These are phyloP conservation scores for Aspergillus cejpii DNA, from an alignment of 2,329 filamentous ascomycete species.

Conservation along the genomic window DNA sequence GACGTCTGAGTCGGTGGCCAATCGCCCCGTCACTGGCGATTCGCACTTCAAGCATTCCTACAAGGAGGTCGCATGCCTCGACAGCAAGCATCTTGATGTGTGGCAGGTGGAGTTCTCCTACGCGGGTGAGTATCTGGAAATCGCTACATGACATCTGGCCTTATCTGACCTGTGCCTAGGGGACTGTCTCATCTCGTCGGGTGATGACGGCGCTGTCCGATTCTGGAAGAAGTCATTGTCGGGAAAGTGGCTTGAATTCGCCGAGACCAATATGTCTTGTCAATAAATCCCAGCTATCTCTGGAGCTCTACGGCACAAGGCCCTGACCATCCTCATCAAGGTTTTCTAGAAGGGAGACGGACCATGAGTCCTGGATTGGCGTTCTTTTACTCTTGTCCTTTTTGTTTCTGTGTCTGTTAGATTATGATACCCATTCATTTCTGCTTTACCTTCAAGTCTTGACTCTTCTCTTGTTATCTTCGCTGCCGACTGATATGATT, in stretches of 20 bases:
- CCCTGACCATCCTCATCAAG: too few relatives aligned
- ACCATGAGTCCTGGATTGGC: not conserved
- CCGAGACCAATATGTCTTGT: slow-evolving; percentile 37
- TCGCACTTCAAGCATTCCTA: slow-evolving; percentile 39
- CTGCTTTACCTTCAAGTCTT: not conserved
- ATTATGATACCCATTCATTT: slow-evolving; percentile 20
- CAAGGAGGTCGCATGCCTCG: slow-evolving; percentile 39
- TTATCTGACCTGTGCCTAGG: slow-evolving; percentile 23
- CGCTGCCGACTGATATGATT: not conserved
- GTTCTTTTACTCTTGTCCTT: not conserved
- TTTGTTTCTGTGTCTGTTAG: slow-evolving; percentile 10
- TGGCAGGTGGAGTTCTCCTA: slow-evolving; percentile 43
- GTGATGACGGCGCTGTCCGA: slow-evolving; percentile 38
- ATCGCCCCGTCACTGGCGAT: slow-evolving; percentile 31
- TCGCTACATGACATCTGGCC: not conserved
- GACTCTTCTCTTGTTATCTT: not conserved
- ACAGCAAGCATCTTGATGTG: slow-evolving; percentile 41
- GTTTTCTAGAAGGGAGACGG: not conserved
- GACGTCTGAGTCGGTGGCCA: slow-evolving; percentile 24
- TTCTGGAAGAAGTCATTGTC: slow-evolving; percentile 42
- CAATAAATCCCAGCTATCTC: slow-evolving; percentile 16
- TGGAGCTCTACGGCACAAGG: too few relatives aligned
- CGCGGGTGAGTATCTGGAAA: slow-evolving; percentile 29
- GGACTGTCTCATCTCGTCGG: slow-evolving; percentile 40
- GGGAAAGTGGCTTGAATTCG: slow-evolving; percentile 42